Base-by-base conservation (phyloP, 1,139 yeast genomes). In the Geotrichum carabidarum region DNA sequence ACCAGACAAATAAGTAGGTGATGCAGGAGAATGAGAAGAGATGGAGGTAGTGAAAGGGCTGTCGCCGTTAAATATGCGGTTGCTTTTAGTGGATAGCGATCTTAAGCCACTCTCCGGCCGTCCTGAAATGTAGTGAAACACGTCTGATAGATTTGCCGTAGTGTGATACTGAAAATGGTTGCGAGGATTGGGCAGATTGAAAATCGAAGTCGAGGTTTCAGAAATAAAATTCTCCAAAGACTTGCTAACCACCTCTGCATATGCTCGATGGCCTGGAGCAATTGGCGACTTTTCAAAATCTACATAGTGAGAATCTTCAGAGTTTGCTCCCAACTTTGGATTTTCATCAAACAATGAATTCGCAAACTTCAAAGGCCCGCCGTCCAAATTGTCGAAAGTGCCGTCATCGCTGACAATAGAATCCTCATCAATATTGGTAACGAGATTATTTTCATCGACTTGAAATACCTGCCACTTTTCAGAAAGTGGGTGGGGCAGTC, bases 381-480 rank as follows among this genome's bases (percentile, higher is more conserved):
- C 51, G 36, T 51, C 57, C 46, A 47, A 31, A 15, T 38, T 34
- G 37, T 49, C 45, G 22, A 34, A 45, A 2, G 32, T 27, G n/a
- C 43, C 12, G 4, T 34, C n/a, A 6, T 37, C 41, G 17, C 45
- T 52, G 14, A 51, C 50, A 9, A 50, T 35, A 8, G 50, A 45
- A 8, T 38, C 41, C 18, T 52, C 51, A 35, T 62, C 63, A 1
- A 68, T 55, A 30, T 65, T 69, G 12, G 60, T 60, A 11, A 69
- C 59, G 2, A 62, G 61, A 2, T 67, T 67, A 30, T 67, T 68
- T 4, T 55, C 63, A 31, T 65, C 68, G 8, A 70, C 62, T 27
- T 61, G 63, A 57, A 70, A 70, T 0, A 68, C 63, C 55, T 70
- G 73, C 74, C 74, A 70, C 36, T 63, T 66, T 46, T 70, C 73